phyloP scores from a whole-genome alignment of 345 rosid species.

The Passiflora organensis region DNA sequence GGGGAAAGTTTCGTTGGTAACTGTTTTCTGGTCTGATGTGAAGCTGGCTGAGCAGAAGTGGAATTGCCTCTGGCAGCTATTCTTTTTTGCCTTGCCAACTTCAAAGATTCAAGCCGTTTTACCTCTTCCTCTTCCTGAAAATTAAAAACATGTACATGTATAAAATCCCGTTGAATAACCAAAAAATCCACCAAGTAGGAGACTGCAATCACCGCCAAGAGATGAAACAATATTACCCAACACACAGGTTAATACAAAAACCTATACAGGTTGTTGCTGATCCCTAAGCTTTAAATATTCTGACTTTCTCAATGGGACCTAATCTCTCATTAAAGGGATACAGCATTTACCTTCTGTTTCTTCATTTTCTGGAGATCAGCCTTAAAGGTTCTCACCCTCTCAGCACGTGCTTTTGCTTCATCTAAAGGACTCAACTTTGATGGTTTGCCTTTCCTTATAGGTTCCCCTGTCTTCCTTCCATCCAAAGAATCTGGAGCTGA shows the following conservation, averaged over 20 bases:
- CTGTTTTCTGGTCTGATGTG: constrained; percentile 48
- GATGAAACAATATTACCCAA: constrained; percentile 4
- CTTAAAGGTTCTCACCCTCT: constrained; percentile 77
- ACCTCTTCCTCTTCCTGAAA: constrained; percentile 74
- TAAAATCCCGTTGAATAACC: background rate
- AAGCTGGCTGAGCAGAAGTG: constrained; percentile 37
- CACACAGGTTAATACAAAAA: constrained; percentile 4
- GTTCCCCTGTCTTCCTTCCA: constrained; percentile 63
- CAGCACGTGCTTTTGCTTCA: constrained; percentile 94
- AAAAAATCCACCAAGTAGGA: too few relatives aligned
- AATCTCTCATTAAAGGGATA: background rate
- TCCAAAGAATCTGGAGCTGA: constrained; percentile 41
- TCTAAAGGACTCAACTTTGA: constrained; percentile 81
- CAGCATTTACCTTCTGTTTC: constrained; percentile 71
- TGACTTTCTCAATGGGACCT: background rate
- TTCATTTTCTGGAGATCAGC: constrained; percentile 94
- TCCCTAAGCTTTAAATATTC: background rate
- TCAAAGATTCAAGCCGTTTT: constrained; percentile 72
- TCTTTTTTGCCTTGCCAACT: constrained; percentile 80
- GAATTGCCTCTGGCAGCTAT: constrained; percentile 70
- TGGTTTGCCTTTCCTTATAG: constrained; percentile 74
- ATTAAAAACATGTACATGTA: background rate
- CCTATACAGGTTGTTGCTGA: too few relatives aligned
- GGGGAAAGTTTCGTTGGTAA: constrained; percentile 59
- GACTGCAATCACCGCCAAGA: too few relatives aligned